A percentile compares a stretch with the other conserved stretches of the same genome.
phyloP scores from a whole-genome alignment of 805 yeast genomes.

The Zygotorulaspora danielsina region DNA sequence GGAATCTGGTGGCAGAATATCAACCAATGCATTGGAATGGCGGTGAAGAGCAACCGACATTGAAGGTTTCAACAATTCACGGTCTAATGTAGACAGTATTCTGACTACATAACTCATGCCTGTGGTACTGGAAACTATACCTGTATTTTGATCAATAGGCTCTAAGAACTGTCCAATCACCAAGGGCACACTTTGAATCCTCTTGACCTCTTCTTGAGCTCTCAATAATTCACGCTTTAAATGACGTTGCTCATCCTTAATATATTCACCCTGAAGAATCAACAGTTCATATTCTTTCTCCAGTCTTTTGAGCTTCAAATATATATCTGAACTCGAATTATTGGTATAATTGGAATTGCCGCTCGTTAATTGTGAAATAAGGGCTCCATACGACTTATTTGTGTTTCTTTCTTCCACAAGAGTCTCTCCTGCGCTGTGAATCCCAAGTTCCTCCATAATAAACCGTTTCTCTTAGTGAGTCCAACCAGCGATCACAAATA shows the following conservation, averaged over 20 bases:
- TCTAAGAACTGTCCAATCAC: constrained; percentile 98
- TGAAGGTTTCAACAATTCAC: constrained; percentile 90
- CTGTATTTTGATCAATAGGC: constrained; percentile 94
- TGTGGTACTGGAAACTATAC: constrained; percentile 95
- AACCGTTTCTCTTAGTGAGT: neutral
- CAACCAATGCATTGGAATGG: constrained; percentile 96
- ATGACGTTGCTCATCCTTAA: constrained; percentile 97
- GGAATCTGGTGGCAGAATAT: constrained; percentile 97
- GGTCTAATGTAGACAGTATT: constrained; percentile 87
- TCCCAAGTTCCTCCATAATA: constrained; percentile 62
- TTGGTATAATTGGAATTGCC: constrained; percentile 17
- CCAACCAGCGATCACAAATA: too few relatives aligned
- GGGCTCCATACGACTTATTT: constrained; percentile 32
- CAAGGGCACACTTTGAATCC: constrained; percentile 94
- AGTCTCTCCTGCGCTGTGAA: constrained; percentile 35
- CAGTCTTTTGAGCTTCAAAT: constrained; percentile 76
- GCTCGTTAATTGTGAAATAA: constrained; percentile 30
- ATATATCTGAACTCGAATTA: constrained; percentile 55
- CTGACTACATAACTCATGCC: constrained; percentile 97
- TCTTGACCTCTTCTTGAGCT: constrained; percentile 97
- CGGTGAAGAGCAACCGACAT: constrained; percentile 97
- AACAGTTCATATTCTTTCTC: constrained; percentile 87
- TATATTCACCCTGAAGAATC: constrained; percentile 88
- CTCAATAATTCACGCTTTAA: constrained; percentile 88
- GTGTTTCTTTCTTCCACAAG: constrained; percentile 34